phyloP scores from a whole-genome alignment of 2,329 filamentous ascomycete genomes.

The Monosporascus cannonballus region DNA sequence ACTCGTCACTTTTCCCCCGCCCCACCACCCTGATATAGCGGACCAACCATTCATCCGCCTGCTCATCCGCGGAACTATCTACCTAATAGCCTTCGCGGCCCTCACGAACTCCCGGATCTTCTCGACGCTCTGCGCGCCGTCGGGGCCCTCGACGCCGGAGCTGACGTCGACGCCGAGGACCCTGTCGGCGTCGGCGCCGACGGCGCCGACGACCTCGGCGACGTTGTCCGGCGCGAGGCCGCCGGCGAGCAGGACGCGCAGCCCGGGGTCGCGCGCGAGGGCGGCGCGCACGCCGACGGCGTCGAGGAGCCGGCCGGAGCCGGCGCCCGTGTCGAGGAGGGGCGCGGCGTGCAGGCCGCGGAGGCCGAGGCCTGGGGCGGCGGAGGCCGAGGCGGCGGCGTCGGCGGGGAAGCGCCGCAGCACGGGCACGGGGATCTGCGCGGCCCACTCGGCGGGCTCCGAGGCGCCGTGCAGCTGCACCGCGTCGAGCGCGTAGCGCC shows the following conservation, averaged over 20 bases:
- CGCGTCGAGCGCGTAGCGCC: conserved; percentile 71
- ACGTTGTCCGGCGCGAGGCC: conserved; percentile 81
- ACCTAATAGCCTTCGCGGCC: conserved; percentile 57
- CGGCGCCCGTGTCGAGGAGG: conserved; percentile 76
- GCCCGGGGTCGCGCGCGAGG: conserved; percentile 60
- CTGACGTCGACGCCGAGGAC: conserved; percentile 87
- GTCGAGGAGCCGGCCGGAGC: conserved; percentile 75
- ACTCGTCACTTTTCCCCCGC: background rate
- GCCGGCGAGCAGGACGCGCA: conserved; percentile 77
- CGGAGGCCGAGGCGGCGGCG: conserved; percentile 43
- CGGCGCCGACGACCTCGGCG: conserved; percentile 51
- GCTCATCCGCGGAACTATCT: background rate
- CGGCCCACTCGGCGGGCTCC: conserved; percentile 89
- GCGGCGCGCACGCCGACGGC: conserved; percentile 60
- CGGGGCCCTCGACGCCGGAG: conserved; percentile 81
- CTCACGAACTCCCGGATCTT: conserved; percentile 79
- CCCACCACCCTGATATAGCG: background rate
- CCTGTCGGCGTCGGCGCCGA: conserved; percentile 54
- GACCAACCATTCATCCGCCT: too few species aligned
- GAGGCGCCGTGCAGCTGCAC: conserved; percentile 82
- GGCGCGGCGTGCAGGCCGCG: conserved; percentile 80
- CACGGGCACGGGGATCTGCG: conserved; percentile 84
- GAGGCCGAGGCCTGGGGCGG: conserved; percentile 62
- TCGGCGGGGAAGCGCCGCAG: conserved; percentile 62
- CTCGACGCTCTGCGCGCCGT: conserved; percentile 71